A percentile compares a stretch with the other conserved stretches of the same genome.
These are phyloP conservation scores for Euphorbia lathyris DNA, from an alignment of 345 rosid species.

Conservation along the genomic window DNA sequence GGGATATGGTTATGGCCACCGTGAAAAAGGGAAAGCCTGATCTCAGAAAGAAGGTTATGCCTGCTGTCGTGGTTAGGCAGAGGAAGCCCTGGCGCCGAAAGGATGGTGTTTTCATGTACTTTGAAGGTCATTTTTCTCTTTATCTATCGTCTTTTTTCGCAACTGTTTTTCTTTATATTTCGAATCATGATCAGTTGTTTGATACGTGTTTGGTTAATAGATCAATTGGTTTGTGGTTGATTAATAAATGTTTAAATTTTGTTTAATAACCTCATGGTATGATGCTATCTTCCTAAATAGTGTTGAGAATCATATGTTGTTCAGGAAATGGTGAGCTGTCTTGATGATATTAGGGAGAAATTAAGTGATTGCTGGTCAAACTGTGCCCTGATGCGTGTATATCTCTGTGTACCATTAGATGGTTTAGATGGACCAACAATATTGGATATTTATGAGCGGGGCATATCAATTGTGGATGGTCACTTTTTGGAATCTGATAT, in stretches of 20 bases:
- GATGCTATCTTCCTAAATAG: too few species aligned
- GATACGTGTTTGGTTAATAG: neutral
- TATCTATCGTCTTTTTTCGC: neutral
- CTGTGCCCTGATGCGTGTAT: conserved; percentile 17
- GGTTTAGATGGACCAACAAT: conserved; percentile 28
- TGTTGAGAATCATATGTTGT: too few species aligned
- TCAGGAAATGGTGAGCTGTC: too few species aligned
- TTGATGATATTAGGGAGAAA: neutral
- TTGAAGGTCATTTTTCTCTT: conserved; percentile 56
- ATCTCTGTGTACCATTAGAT: conserved; percentile 1
- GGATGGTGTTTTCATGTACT: conserved; percentile 96
- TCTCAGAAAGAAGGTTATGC: conserved; percentile 37
- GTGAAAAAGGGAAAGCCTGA: conserved; percentile 38
- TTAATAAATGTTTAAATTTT: too few species aligned
- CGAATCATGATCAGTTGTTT: neutral
- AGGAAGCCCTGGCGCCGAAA: conserved; percentile 40
- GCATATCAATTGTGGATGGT: conserved; percentile 8
- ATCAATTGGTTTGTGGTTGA: neutral
- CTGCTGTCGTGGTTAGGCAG: conserved; percentile 35
- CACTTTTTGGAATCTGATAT: conserved; percentile 26
- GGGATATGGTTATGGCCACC: conserved; percentile 47
- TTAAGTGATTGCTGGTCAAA: neutral
- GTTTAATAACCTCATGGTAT: too few species aligned
- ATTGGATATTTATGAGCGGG: conserved; percentile 29
- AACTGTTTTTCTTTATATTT: neutral